phyloP scores from a whole-genome alignment of 1,139 yeast genomes.

The Pneumocystis murina region DNA sequence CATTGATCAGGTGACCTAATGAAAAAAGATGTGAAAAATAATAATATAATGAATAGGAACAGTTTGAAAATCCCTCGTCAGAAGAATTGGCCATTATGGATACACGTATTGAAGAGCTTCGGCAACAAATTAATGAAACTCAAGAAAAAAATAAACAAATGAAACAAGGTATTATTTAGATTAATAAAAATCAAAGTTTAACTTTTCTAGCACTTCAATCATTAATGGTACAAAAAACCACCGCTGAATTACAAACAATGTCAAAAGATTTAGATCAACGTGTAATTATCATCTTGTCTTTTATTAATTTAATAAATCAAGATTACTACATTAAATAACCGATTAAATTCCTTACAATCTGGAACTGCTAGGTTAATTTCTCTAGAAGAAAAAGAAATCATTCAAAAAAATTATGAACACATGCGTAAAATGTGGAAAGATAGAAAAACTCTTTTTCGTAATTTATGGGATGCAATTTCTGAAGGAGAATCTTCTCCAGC shows the following conservation, averaged over 20 bases:
- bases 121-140: constrained; percentile 11
- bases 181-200: neutral
- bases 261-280: constrained; percentile 7
- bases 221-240: constrained; percentile 2
- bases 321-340: neutral
- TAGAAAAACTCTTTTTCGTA: neutral
- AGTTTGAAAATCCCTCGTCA: constrained; percentile 5
- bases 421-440: neutral
- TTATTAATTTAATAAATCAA: neutral
- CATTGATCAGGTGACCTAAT: constrained; percentile 15
- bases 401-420: neutral
- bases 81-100: constrained; percentile 13
- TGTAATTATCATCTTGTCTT: neutral
- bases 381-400: neutral
- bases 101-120: constrained; percentile 10
- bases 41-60: constrained; percentile 15
- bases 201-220: constrained; percentile 5
- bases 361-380: neutral
- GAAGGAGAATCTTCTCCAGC: neutral
- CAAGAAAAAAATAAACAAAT: constrained; percentile 11
- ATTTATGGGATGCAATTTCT: neutral
- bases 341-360: neutral
- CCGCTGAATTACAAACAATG: neutral
- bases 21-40: constrained; percentile 22
- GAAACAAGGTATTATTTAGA: constrained; percentile 9